Base-by-base conservation (phyloP, 176 grass and related monocot genomes). In the Eremochloa ophiuroides region DNA sequence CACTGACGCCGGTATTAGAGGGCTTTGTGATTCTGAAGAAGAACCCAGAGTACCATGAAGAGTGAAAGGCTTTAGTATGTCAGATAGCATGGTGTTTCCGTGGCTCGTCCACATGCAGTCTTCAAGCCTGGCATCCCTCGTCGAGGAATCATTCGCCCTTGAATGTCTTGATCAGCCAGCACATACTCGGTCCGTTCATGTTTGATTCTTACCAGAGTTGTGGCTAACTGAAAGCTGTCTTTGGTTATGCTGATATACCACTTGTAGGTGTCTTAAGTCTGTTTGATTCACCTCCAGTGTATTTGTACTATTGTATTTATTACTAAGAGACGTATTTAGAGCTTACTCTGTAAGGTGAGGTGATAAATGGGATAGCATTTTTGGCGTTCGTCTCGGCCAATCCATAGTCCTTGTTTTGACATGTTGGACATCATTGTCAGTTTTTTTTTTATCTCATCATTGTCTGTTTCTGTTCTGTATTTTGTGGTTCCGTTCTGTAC, bases 21-120 rank as follows among this genome's bases (percentile, higher is more conserved):
- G 96, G 96, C 4, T 99, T 93, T 85, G 96, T 99, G 72, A 99
- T 99, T 79, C 74, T 99, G 69, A 99, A 93, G 84, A 92, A 95
- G 77, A 99, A 93, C 66, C 96, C 96, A 22, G 96, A 99, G n/a
- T 99, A 95, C 26, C 76, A 77, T 4, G 96, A 98, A 26, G 96
- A 95, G 38, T 90, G 39, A 89, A 34, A 62, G 30, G 7, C 5
- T 25, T 22, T 20, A 9, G 8, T 8, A 61, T 33, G 10, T 30
- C n/a, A 62, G 59, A 62, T 62, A 29, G 12, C 26, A 62, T 62
- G 55, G 55, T 59, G 59, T 30, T 62, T 62, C 5, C 0, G 11
- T 13, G 42, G 56, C 31, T 16, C 13, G 16, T 50, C 29, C 37
- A 48, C 59, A 9, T 37, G 58, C 23, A 25, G 26, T 14, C 27